Percentiles rank a stretch among this genome's conserved stretches.
These are phyloP conservation scores for Asterophora lycoperdoides DNA, from an alignment of 768 basidiomycete species.

Conservation along the genomic window DNA sequence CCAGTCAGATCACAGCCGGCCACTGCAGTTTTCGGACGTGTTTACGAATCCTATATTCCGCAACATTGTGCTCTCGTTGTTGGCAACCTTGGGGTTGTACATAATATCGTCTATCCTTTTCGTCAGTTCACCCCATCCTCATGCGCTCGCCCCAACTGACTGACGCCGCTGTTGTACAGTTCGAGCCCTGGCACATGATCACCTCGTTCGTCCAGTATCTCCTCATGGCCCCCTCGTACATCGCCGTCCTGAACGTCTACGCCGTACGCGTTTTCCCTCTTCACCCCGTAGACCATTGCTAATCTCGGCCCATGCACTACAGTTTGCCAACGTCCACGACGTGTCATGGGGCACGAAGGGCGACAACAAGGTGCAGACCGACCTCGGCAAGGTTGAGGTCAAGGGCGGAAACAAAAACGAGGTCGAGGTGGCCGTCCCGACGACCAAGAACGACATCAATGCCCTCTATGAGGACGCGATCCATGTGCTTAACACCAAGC, in stretches of 20 bases:
- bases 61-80: slow-evolving; percentile 79
- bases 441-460: slow-evolving; percentile 85
- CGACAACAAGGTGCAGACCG: slow-evolving; percentile 79
- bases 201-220: slow-evolving; percentile 93
- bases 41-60: slow-evolving; percentile 80
- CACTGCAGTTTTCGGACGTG: slow-evolving; percentile 52
- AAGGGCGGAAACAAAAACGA: slow-evolving; percentile 53
- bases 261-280: slow-evolving; percentile 41
- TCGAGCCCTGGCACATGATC: slow-evolving; percentile 99
- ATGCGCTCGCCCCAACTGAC: neutral
- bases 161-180: slow-evolving; percentile 35
- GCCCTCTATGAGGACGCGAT: slow-evolving; percentile 90
- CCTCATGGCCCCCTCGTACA: slow-evolving; percentile 91
- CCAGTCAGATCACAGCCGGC: slow-evolving; percentile 28
- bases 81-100: slow-evolving; percentile 90
- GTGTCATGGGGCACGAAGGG: slow-evolving; percentile 97
- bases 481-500: slow-evolving; percentile 71
- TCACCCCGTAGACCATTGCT: neutral
- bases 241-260: slow-evolving; percentile 90
- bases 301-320: slow-evolving; percentile 3
- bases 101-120: slow-evolving; percentile 78
- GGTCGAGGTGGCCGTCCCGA: slow-evolving; percentile 84
- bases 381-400: slow-evolving; percentile 59
- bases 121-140: slow-evolving; percentile 44
- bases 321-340: slow-evolving; percentile 89